A percentile compares a stretch with the other conserved stretches of the same genome.
These are phyloP conservation scores for Balansia obtecta DNA, from an alignment of 2,329 filamentous ascomycete genomes.

Conservation along the genomic window DNA sequence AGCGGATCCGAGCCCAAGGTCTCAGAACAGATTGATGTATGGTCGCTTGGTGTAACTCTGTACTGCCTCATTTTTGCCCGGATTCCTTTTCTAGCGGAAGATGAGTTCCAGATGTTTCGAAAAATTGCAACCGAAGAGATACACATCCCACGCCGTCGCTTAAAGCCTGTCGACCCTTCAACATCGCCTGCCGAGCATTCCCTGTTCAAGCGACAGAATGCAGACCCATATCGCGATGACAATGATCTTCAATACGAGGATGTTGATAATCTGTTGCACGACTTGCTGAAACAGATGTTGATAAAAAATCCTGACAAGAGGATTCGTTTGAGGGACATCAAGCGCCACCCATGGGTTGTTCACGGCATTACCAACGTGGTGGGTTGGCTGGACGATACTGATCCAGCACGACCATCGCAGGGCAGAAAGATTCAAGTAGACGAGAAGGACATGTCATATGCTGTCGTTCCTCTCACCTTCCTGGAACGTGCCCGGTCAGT, in stretches of 20 bases:
- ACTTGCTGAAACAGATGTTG: slow-evolving; percentile 68
- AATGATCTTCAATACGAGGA: slow-evolving; percentile 76
- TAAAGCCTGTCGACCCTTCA: slow-evolving; percentile 60
- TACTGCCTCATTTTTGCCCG: slow-evolving; percentile 93
- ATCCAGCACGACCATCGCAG: slow-evolving; percentile 64
- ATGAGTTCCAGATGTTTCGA: slow-evolving; percentile 83
- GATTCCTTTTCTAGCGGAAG: slow-evolving; percentile 83
- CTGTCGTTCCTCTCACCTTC: slow-evolving; percentile 80
- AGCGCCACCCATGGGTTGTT: slow-evolving; percentile 85
- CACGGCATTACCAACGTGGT: slow-evolving; percentile 61
- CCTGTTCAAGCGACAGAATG: slow-evolving; percentile 44
- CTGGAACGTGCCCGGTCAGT: slow-evolving; percentile 74
- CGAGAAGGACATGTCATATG: slow-evolving; percentile 75
- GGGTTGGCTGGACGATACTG: slow-evolving; percentile 87
- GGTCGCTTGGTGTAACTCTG: slow-evolving; percentile 90
- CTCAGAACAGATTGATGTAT: slow-evolving; percentile 90
- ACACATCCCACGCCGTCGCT: slow-evolving; percentile 69
- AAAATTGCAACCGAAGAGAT: slow-evolving; percentile 89
- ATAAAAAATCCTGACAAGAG: slow-evolving; percentile 81
- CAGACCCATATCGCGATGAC: slow-evolving; percentile 59
- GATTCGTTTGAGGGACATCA: slow-evolving; percentile 83
- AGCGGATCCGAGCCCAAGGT: slow-evolving; percentile 61
- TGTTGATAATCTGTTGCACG: slow-evolving; percentile 65
- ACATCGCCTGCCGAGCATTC: slow-evolving; percentile 43
- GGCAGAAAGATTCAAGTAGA: slow-evolving; percentile 87